These are phyloP conservation scores for Syzygium aromaticum DNA, from an alignment of 345 rosid genomes.

Conservation along the genomic window DNA sequence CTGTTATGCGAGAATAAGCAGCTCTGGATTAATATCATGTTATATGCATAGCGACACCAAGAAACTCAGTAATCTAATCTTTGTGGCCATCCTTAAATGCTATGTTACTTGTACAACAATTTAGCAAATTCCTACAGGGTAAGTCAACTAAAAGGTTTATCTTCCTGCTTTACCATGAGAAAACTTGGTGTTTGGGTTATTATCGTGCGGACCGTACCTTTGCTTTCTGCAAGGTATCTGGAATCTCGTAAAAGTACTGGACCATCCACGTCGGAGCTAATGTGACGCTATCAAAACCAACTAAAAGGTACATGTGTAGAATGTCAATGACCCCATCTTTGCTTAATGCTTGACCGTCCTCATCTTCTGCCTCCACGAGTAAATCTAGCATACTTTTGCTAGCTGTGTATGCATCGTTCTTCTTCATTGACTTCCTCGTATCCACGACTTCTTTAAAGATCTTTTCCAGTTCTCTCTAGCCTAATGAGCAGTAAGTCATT, in stretches of 20 bases:
- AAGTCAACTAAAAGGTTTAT: not conserved
- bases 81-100: not conserved
- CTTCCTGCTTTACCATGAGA: not conserved
- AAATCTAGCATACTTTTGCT: slow-evolving; percentile 28
- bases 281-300: slow-evolving; percentile 23
- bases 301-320: slow-evolving; percentile 25
- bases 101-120: not conserved
- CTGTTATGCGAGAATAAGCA: not conserved
- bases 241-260: slow-evolving; percentile 35
- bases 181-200: not conserved
- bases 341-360: slow-evolving; percentile 16
- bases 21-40: not conserved
- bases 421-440: slow-evolving; percentile 4
- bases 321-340: slow-evolving; percentile 24
- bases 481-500: slow-evolving; percentile 5
- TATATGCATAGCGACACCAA: not conserved
- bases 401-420: not conserved
- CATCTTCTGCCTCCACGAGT: slow-evolving; percentile 20
- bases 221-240: slow-evolving; percentile 37
- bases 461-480: slow-evolving; percentile 33
- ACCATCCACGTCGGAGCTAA: slow-evolving; percentile 21
- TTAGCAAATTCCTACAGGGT: not conserved
- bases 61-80: not conserved
- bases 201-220: slow-evolving; percentile 16
- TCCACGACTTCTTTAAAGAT: slow-evolving; percentile 25